Conservation (phyloP, 202 grass and related monocot genomes). For the Dendrocalamus latiflorus region DNA sequence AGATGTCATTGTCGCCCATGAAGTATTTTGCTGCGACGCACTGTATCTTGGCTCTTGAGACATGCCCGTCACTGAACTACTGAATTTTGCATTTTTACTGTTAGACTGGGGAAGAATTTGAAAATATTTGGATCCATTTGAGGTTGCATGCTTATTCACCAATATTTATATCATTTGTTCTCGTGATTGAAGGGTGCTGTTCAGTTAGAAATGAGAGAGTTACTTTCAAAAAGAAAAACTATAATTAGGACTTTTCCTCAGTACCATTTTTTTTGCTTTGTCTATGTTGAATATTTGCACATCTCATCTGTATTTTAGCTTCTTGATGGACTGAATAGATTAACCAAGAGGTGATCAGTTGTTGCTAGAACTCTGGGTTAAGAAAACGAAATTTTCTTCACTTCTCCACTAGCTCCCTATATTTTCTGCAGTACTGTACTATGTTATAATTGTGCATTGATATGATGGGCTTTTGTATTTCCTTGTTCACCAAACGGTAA, state of each 20-base stretch:
- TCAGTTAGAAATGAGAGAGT: neutral
- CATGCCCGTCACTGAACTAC: no score
- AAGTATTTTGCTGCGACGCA: neutral
- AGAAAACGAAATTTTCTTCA: neutral
- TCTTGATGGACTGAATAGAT: neutral
- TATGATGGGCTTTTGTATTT: neutral
- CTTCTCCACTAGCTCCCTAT: neutral
- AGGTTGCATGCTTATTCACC: neutral
- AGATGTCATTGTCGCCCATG: neutral
- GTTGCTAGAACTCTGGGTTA: neutral
- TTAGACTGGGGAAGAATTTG: neutral
- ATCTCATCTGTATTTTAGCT: neutral
- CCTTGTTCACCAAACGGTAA: neutral
- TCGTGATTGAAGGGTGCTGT: neutral
- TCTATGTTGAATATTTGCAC: neutral
- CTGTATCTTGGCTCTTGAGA: neutral
- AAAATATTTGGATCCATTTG: constrained; percentile 8
- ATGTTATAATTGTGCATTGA: neutral
- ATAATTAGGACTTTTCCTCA: neutral
- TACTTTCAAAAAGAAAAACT: neutral
- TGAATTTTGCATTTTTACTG: no score
- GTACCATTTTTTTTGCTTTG: neutral
- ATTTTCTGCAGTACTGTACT: constrained; percentile 2
- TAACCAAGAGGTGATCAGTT: neutral
- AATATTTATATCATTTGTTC: neutral